These are phyloP conservation scores for Penicillium sp. DNA, from an alignment of 2,329 filamentous ascomycete genomes.

Conservation along the genomic window DNA sequence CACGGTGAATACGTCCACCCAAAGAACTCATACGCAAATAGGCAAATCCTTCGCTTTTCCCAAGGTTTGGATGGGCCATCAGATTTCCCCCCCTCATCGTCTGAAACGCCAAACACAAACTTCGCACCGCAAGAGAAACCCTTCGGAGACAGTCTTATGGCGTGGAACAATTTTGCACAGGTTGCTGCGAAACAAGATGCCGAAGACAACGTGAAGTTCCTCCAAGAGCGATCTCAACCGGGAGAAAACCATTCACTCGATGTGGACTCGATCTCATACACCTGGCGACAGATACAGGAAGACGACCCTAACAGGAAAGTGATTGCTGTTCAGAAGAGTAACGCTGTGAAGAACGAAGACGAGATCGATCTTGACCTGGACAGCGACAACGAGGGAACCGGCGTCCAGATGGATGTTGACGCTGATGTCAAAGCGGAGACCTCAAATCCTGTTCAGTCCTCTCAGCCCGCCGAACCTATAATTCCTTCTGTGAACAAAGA, in stretches of 20 bases:
- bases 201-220: constrained; percentile 27
- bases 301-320: constrained; percentile 18
- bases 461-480: neutral
- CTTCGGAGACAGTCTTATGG: constrained; percentile 20
- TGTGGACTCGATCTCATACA: constrained; percentile 15
- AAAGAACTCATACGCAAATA: neutral
- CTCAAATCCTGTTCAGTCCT: neutral
- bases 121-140: neutral
- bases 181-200: constrained; percentile 31
- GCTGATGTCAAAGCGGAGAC: neutral
- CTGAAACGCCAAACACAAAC: neutral
- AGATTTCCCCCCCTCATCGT: neutral
- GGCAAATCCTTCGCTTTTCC: neutral
- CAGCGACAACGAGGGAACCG: constrained; percentile 14
- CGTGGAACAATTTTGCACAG: constrained; percentile 38
- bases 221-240: constrained; percentile 19
- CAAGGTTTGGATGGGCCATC: constrained; percentile 3
- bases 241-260: neutral
- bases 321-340: constrained; percentile 18
- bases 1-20: constrained; percentile 35
- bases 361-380: constrained; percentile 39
- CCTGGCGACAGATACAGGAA: constrained; percentile 35
- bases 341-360: constrained; percentile 23
- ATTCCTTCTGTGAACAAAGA: neutral
- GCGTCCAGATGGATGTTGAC: neutral